These are phyloP conservation scores for Salix arbutifolia DNA, from an alignment of 345 rosid species.

Conservation along the genomic window DNA sequence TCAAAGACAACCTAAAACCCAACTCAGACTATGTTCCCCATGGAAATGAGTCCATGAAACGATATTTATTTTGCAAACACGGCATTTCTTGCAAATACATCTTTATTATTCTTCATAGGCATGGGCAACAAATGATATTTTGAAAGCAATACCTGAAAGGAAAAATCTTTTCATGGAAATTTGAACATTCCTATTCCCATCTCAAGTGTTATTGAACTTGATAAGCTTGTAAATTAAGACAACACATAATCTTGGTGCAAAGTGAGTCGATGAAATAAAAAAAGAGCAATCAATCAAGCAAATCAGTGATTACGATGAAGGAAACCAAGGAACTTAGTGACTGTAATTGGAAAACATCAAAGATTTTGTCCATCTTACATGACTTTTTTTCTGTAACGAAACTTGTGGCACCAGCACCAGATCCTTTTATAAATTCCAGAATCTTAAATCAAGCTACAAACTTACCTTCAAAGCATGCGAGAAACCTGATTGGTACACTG, in stretches of 20 bases:
- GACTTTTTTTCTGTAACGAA: background rate
- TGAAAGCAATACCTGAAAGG: background rate
- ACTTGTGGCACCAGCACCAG: background rate
- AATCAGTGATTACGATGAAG: background rate
- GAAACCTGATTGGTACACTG: conserved; percentile 98
- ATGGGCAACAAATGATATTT: background rate
- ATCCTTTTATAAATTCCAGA: conserved; percentile 4
- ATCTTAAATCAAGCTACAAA: background rate
- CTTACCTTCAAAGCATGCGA: conserved; percentile 94
- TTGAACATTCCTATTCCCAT: background rate
- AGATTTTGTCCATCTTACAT: background rate
- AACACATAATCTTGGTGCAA: background rate
- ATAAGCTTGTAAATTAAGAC: background rate
- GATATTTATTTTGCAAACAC: background rate
- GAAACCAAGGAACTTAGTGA: background rate
- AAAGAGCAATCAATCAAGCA: background rate
- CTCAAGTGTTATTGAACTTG: background rate
- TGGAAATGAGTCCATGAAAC: background rate
- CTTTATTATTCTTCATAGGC: background rate
- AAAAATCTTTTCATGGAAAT: background rate
- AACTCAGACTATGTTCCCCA: background rate
- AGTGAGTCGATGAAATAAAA: background rate
- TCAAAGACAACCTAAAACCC: background rate
- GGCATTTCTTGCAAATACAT: background rate
- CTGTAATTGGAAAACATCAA: background rate